Conservation (phyloP, 1,284 basidiomycete species). For the Paramarasmius palmivorus region DNA sequence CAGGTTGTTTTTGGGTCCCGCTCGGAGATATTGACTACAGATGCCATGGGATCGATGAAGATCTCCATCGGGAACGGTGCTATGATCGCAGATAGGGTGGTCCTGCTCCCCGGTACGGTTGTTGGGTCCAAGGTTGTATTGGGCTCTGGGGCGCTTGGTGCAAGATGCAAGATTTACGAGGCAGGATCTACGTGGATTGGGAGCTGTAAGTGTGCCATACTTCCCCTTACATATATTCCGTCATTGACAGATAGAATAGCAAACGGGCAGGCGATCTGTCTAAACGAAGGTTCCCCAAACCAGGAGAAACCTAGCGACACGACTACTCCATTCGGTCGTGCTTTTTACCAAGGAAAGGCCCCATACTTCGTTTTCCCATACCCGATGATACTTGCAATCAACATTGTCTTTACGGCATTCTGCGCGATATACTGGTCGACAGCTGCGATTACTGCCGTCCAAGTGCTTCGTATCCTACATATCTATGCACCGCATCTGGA, state of each 20-base stretch:
- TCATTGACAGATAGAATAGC: conserved; percentile 18
- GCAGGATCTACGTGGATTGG: conserved; percentile 48
- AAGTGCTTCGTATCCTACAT: conserved; percentile 32
- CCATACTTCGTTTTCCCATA: conserved; percentile 44
- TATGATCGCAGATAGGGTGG: conserved; percentile 49
- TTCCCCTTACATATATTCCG: neutral
- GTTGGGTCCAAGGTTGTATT: conserved; percentile 41
- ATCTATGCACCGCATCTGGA: conserved; percentile 26
- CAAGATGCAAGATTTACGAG: conserved; percentile 36
- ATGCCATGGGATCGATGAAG: conserved; percentile 37
- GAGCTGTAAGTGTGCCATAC: conserved; percentile 28
- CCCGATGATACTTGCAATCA: conserved; percentile 33
- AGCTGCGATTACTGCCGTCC: conserved; percentile 36
- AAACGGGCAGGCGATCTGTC: conserved; percentile 36
- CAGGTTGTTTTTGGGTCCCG: conserved; percentile 43
- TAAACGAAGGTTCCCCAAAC: conserved; percentile 24
- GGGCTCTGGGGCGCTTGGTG: conserved; percentile 46
- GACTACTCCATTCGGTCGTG: conserved; percentile 39
- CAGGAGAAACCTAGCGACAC: conserved; percentile 24
- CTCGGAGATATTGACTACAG: conserved; percentile 43
- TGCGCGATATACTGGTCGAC: conserved; percentile 43
- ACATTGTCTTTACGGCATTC: conserved; percentile 28
- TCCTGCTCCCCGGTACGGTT: conserved; percentile 40
- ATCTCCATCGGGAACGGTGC: conserved; percentile 40
- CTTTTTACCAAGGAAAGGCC: conserved; percentile 43